These are phyloP conservation scores for Penicillium waksmanii DNA, from an alignment of 495 filamentous ascomycete genomes.

Conservation along the genomic window DNA sequence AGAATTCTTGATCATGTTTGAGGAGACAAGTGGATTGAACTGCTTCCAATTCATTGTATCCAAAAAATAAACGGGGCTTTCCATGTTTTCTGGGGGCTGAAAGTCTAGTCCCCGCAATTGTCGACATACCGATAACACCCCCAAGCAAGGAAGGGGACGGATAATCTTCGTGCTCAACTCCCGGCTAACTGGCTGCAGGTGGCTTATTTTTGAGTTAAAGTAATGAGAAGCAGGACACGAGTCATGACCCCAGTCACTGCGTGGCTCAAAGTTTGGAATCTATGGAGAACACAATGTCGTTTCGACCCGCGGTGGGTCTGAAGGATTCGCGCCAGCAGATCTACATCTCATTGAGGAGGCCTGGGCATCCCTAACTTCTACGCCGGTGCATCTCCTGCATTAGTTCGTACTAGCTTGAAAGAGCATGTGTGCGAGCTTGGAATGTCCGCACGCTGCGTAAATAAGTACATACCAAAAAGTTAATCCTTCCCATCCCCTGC, in stretches of 20 bases:
- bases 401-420: conserved; percentile 1
- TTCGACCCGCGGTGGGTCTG: conserved; percentile 1
- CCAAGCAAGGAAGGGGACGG: background rate
- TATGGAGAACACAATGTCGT: background rate
- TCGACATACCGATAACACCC: background rate
- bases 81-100: conserved; percentile 3
- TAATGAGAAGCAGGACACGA: background rate
- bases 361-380: background rate
- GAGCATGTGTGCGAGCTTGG: background rate
- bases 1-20: no score
- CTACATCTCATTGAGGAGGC: conserved; percentile 3
- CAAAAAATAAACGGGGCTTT: background rate
- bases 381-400: background rate
- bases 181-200: background rate
- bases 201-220: background rate
- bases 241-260: background rate
- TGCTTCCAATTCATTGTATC: no score
- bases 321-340: conserved; percentile 6
- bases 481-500: background rate
- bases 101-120: background rate
- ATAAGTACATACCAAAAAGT: background rate
- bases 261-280: background rate
- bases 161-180: no score
- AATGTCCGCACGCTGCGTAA: background rate
- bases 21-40: no score